Conservation (phyloP, 2,329 filamentous ascomycete genomes). For the Diaporthe sp. region DNA sequence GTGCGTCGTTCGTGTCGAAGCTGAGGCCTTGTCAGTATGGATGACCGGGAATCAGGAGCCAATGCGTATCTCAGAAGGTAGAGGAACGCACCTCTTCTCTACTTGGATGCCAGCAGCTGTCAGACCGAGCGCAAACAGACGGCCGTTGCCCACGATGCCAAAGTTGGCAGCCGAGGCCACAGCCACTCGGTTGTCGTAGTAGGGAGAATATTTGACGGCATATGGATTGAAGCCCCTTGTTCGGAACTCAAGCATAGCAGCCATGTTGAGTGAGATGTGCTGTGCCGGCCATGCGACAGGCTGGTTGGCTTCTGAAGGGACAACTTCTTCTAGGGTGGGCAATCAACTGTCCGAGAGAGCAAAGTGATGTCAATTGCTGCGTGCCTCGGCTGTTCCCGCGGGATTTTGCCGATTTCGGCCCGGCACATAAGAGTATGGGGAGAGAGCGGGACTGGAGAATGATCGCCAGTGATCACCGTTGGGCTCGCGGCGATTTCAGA, state of each 20-base stretch:
- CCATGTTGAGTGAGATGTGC: conserved; percentile 45
- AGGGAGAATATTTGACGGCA: conserved; percentile 97
- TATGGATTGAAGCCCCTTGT: conserved; percentile 96
- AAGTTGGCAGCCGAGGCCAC: conserved; percentile 95
- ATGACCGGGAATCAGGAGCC: neutral
- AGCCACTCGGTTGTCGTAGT: conserved; percentile 94
- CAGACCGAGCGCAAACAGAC: conserved; percentile 84
- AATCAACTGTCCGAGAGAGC: neutral
- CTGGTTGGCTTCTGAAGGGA: neutral
- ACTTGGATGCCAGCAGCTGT: conserved; percentile 85
- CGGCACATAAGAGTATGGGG: neutral
- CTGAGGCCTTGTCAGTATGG: conserved; percentile 54
- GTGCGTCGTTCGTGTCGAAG: conserved; percentile 96
- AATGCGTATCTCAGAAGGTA: neutral
- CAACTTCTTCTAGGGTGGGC: neutral
- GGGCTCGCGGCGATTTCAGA: too few relatives aligned
- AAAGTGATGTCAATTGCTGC: conserved; percentile 27
- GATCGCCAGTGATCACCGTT: too few relatives aligned
- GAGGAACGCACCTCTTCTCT: conserved; percentile 75
- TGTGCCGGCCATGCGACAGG: conserved; percentile 9
- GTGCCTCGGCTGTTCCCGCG: conserved; percentile 31
- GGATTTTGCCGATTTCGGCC: conserved; percentile 27
- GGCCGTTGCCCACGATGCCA: conserved; percentile 95
- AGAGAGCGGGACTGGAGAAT: neutral
- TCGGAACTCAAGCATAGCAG: conserved; percentile 88